Percentiles rank a stretch among this genome's conserved stretches.
These are phyloP conservation scores for Starmerella roubikii DNA, from an alignment of 805 yeast species.

Conservation along the genomic window DNA sequence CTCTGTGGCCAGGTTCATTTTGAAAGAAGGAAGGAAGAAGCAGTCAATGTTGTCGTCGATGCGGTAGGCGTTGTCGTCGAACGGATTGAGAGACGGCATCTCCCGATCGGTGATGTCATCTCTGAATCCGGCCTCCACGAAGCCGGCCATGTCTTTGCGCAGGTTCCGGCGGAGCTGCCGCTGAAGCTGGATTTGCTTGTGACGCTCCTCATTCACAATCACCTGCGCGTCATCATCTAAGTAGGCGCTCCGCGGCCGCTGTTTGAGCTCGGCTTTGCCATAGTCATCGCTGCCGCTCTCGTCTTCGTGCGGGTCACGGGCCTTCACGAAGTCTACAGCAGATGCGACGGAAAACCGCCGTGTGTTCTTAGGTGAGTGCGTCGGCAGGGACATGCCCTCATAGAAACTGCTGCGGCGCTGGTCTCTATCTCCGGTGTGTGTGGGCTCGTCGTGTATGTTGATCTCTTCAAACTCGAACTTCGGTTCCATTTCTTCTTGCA, in stretches of 20 bases:
- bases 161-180: background rate
- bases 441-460: no score
- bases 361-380: no score
- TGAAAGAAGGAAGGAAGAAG: no score
- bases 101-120: conserved; percentile 7
- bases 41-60: background rate
- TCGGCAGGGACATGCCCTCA: no score
- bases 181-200: no score
- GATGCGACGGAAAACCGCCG: no score
- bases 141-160: background rate
- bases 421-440: no score
- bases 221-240: background rate
- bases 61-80: conserved; percentile 6
- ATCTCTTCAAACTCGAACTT: no score
- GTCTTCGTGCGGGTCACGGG: conserved; percentile 8
- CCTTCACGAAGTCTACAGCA: conserved; percentile 5
- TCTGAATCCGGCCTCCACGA: conserved; percentile 11
- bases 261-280: conserved; percentile 6
- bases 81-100: conserved; percentile 4
- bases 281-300: conserved; percentile 10
- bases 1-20: background rate
- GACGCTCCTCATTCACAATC: background rate
- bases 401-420: no score
- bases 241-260: background rate
- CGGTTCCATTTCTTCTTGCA: no score